These are phyloP conservation scores for Butyriboletus loyo DNA, from an alignment of 768 basidiomycete species.

Conservation along the genomic window DNA sequence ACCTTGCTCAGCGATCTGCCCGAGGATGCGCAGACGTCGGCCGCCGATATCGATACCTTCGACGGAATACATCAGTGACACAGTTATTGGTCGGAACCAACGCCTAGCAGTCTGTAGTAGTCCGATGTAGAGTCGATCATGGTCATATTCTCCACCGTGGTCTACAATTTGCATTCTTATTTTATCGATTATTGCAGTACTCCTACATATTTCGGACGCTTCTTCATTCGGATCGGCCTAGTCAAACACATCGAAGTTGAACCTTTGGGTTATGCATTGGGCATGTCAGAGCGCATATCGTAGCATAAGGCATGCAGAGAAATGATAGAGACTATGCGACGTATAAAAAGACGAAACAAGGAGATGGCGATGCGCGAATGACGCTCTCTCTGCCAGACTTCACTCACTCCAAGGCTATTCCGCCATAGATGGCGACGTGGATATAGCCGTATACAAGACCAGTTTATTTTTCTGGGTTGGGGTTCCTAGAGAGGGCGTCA, in stretches of 20 bases:
- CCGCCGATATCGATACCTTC: too few relatives aligned
- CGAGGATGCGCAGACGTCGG: too few relatives aligned
- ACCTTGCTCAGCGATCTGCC: too few relatives aligned
- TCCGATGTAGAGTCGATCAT: too few relatives aligned
- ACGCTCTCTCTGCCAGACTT: conserved; percentile 5
- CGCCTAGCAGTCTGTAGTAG: too few relatives aligned
- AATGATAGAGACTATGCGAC: conserved; percentile 7
- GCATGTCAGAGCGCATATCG: conserved; percentile 23
- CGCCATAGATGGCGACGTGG: conserved; percentile 10
- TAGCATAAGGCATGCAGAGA: conserved; percentile 14
- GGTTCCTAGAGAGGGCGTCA: conserved; percentile 19
- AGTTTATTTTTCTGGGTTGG: conserved; percentile 29
- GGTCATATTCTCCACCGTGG: too few relatives aligned
- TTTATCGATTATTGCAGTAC: too few relatives aligned
- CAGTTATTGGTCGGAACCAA: too few relatives aligned
- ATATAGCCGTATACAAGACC: conserved; percentile 4
- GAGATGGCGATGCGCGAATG: background rate
- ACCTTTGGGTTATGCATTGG: conserved; percentile 10
- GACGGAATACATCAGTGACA: too few relatives aligned
- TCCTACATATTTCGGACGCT: background rate
- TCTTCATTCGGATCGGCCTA: background rate
- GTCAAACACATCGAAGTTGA: background rate
- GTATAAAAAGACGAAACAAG: conserved; percentile 5
- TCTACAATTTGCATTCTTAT: too few relatives aligned
- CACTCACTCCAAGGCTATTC: conserved; percentile 14